Evolutionary conservation across 345 rosid genomes (phyloP), one percentile per base, ranked within the genome.

Genomic region (Pistacia atlantica): DNA sequence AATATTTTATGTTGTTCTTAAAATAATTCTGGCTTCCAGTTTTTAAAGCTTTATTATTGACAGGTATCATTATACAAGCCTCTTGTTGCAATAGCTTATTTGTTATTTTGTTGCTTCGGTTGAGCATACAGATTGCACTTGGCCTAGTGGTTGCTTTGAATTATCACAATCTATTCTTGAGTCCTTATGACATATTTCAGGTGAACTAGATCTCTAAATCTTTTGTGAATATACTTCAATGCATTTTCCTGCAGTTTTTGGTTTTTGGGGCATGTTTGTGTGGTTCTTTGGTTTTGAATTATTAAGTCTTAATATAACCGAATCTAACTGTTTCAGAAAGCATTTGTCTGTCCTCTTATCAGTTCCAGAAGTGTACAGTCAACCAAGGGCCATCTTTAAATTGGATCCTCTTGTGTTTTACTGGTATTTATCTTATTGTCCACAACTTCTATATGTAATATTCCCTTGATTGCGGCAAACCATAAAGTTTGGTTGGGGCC

Each of bases 151-250:
- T 93, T 80, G 97, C 97, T 79, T 77, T 95, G 85, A 87, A 95
- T 83, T 95, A 95, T 85, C 93, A 69, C 56, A 92, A 92, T 75
- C 99, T 98, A 76, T 90, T 78, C 83, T 80, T 95, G 81, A 95
- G 86, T 80, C 99, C n/a, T 48, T 95, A 88, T 7, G 98, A 93
- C 78, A 98, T 93, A 85, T 95, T 95, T 74, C 99, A 93, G 98
- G 99, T 92, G 75, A 76, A 75, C 25, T 67, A 42, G 65, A 35
- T 35, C 65, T 42, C 56, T 65, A 20, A 20, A 49, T 77, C 57
- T 66, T 60, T 60, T 20, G 22, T 61, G 14, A 69, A 51, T 59
- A 1, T 54, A 71, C 37, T 45, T 64, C 25, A 57, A 20, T 55
- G 20, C 38, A 2, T 62, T 64, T 70, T 69, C 52, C 54, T 37